These are phyloP conservation scores for Lodderomyces elongisporus DNA, from an alignment of 1,139 yeast species.

Conservation along the genomic window DNA sequence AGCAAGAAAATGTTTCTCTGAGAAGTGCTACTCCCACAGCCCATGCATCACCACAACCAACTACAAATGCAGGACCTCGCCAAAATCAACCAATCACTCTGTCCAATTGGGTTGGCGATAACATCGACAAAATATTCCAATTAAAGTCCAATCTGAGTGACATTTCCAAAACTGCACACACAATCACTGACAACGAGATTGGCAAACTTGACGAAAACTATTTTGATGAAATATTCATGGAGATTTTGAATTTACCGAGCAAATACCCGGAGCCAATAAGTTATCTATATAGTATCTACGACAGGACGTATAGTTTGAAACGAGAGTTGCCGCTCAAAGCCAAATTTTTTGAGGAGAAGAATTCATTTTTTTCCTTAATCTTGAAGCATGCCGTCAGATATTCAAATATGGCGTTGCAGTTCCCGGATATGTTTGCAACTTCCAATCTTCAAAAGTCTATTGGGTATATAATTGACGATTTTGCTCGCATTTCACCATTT, in stretches of 20 bases:
- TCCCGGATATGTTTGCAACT: conserved; percentile 59
- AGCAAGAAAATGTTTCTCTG: no score
- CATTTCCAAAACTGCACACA: not conserved
- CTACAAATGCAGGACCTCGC: no score
- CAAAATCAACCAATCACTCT: no score
- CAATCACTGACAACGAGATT: conserved; percentile 9
- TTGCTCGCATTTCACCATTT: conserved; percentile 46
- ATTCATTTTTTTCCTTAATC: conserved; percentile 42
- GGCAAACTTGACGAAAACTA: conserved; percentile 22
- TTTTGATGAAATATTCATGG: conserved; percentile 50
- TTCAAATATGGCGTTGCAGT: conserved; percentile 65
- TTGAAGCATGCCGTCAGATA: conserved; percentile 57
- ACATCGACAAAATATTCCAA: not conserved
- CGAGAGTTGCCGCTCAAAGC: conserved; percentile 42
- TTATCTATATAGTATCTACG: conserved; percentile 45
- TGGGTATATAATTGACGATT: conserved; percentile 25
- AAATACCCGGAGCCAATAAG: conserved; percentile 46
- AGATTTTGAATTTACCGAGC: conserved; percentile 44
- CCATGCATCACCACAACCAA: no score
- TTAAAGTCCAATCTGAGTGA: not conserved
- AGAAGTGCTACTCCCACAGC: no score
- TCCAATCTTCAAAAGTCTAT: conserved; percentile 29
- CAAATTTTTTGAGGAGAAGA: conserved; percentile 32
- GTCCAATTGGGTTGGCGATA: not conserved
- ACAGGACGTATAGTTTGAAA: conserved; percentile 30